Evolutionary conservation across 805 yeast species (phyloP), one percentile per base, ranked within the genome.

Genomic region (Metschnikowia vanudenii): DNA sequence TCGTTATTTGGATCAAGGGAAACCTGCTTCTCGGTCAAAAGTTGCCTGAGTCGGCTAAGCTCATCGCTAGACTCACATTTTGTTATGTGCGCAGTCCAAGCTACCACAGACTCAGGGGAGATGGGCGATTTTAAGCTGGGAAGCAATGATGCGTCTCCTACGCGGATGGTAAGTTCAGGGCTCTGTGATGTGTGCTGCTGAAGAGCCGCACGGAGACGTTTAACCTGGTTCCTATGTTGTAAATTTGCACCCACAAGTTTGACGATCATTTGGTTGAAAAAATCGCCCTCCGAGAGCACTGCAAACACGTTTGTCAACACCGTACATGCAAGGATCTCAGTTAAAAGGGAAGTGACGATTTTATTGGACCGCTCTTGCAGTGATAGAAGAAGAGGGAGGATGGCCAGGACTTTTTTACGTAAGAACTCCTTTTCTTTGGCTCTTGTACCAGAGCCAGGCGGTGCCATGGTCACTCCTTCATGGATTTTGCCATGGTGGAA

Each of bases 171-270:
- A 14, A n/a, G 35, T 7, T 42, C 42, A 3, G 37, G 45, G 2
- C 42, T 26, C 19, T 46, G 55, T 6, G 49, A 44, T 1, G 85
- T 73, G 56, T 89, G 94, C 50, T 80, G 76, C 51, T 83, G 84
- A 30, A 90, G 67, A 1, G 88, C 86, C 18, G 76, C 80, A 50
- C 96, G 68, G 18, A 91, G 74, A 52, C 81, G 78, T 49, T 83
- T 79, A 0, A 90, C 95, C 57, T 87, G 88, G 31, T 78, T 78
- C 45, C 90, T 70, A 57, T 88, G 95, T 51, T 81, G 81, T 59
- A 91, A 69, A 11, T 85, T 76, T 26, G 75, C 76, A 3, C 88
- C 83, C 1, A 86, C 78, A 1, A 76, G 61, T 42, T 77, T 76
- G 9, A 82, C 81, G 13, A 89, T 72, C 34, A 74, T 57, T 45